Base-by-base conservation (phyloP, 2,329 filamentous ascomycete species). In the Cytospora mali region DNA sequence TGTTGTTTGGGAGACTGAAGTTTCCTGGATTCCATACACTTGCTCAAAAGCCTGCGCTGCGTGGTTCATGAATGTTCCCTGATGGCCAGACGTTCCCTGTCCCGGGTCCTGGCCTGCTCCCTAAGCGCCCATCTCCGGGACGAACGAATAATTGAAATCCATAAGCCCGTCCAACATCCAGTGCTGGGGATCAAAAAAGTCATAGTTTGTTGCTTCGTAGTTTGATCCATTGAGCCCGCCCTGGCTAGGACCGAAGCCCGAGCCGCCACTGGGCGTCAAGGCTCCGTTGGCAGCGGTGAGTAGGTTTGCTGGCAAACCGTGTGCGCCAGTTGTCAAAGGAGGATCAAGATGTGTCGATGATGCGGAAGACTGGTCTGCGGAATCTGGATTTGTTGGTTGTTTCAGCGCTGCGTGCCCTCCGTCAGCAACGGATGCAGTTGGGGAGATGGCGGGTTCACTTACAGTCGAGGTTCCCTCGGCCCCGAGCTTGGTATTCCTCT, bases 91-190 rank as follows among this genome's bases (percentile, higher is more conserved):
- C 9, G n/a, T 46, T 46, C 39, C 39, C 16, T 46, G 39, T 23
- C 39, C n/a, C n/a, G n/a, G 7, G 31, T 42, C n/a, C 42, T 51
- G 52, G 42, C 25, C 16, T 21, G n/a, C 58, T 49, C 31, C 58
- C 68, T 77, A 84, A 66, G 81, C 76, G 66, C 82, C 80, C 64
- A 66, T 66, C 53, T 66, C 64, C 28, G 62, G 64, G 6, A 66
- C 64, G 54, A 62, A 66, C 14, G 59, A 83, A 71, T 89, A 93
- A 67, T 91, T 91, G 72, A 94, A 90, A 72, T 93, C 90, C 64
- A 95, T 81, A 35, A 94, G 81, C 16, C 91, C 91, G 74, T 97
- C 93, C 64, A 97, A 80, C 81, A 96, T 92, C 93, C 93, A 97
- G 74, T 94, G 92, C 70, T 97, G 83, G 1, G 93, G 92, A 75